Percentiles rank a stretch among this genome's conserved stretches.
Evolutionary conservation across 768 basidiomycete genomes (phyloP).

Genomic region (Pisolithus tinctorius): DNA sequence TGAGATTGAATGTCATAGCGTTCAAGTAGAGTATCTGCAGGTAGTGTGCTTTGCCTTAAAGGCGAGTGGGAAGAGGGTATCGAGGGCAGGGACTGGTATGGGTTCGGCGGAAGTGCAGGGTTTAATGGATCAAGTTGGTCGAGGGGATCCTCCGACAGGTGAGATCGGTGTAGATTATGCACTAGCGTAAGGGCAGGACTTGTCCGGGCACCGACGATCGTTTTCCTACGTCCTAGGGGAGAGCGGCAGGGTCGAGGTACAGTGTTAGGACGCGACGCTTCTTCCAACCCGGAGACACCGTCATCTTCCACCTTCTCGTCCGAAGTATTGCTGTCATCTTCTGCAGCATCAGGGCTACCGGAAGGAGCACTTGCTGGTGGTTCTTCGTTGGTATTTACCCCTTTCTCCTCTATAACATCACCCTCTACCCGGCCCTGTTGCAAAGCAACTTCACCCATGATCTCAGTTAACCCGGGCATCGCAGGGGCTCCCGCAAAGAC

Average conservation of each 20-base stretch:
- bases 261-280: constrained; percentile 11
- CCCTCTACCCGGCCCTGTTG: constrained; percentile 83
- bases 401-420: constrained; percentile 41
- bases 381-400: constrained; percentile 41
- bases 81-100: constrained; percentile 70
- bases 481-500: constrained; percentile 71
- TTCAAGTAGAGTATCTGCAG: constrained; percentile 53
- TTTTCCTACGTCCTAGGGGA: constrained; percentile 34
- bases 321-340: constrained; percentile 39
- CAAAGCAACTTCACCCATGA: constrained; percentile 77
- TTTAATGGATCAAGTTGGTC: constrained; percentile 53
- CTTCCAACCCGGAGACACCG: constrained; percentile 10
- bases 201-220: constrained; percentile 63
- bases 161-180: constrained; percentile 43
- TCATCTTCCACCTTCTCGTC: constrained; percentile 35
- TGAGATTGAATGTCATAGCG: constrained; percentile 66
- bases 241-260: constrained; percentile 8
- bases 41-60: constrained; percentile 37
- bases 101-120: constrained; percentile 29
- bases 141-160: constrained; percentile 67
- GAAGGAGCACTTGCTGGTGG: constrained; percentile 23
- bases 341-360: constrained; percentile 16
- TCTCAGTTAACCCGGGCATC: constrained; percentile 66
- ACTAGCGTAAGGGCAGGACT: constrained; percentile 65
- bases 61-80: constrained; percentile 44